Evolutionary conservation across 306 rosid genomes (phyloP).

Genomic region (Trifolium fragiferum): DNA sequence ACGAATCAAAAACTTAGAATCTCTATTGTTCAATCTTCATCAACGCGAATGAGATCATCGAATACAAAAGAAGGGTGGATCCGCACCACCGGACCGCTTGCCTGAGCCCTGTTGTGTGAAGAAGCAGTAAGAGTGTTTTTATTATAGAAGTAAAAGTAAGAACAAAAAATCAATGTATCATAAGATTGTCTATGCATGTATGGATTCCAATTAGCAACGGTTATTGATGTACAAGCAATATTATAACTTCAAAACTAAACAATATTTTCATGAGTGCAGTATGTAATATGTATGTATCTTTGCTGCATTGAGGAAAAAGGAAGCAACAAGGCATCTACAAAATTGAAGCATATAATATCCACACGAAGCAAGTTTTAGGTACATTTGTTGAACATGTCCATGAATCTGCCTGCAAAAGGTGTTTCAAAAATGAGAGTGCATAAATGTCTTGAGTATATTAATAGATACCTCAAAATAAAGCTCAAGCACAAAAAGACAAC

Average conservation of each 20-base stretch:
- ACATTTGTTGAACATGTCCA: conserved; percentile 78
- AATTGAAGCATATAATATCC: conserved; percentile 82
- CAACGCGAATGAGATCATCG: too few relatives aligned
- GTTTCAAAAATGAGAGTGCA: conserved; percentile 45
- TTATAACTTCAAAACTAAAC: conserved; percentile 23
- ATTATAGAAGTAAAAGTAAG: conserved; percentile 23
- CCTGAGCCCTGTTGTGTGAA: conserved; percentile 69
- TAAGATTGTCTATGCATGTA: neutral
- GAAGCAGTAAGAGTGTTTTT: conserved; percentile 26
- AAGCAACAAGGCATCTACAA: conserved; percentile 90
- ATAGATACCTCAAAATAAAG: conserved; percentile 7
- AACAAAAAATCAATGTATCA: conserved; percentile 20
- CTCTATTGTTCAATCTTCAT: too few relatives aligned
- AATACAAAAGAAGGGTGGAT: too few relatives aligned
- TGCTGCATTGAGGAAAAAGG: conserved; percentile 91
- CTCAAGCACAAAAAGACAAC: conserved; percentile 45
- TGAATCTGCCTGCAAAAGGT: conserved; percentile 86
- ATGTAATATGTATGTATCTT: too few relatives aligned
- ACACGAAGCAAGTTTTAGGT: conserved; percentile 69
- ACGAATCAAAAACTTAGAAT: neutral
- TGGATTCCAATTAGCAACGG: conserved; percentile 29
- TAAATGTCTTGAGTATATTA: neutral
- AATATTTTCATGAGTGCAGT: too few relatives aligned
- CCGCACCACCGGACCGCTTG: too few relatives aligned
- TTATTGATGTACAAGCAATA: too few relatives aligned